Conservation (phyloP, 2,329 filamentous ascomycete genomes). For the Bipolaris zeicola region DNA sequence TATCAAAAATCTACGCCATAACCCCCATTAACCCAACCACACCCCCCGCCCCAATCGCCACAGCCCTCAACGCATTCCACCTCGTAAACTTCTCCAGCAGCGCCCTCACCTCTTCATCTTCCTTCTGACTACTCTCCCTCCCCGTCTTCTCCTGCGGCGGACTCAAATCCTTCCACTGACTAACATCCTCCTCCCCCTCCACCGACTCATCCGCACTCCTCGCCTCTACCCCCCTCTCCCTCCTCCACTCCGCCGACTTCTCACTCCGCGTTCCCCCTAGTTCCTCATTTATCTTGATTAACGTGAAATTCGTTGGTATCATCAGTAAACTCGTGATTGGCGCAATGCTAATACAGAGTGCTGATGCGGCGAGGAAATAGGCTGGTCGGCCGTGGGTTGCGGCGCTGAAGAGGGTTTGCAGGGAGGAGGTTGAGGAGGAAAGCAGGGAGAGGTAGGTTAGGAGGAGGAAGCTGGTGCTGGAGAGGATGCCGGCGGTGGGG, state of each 20-base stretch:
- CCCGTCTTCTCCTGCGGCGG: slow-evolving; percentile 26
- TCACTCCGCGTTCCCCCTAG: slow-evolving; percentile 22
- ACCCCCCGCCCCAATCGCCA: slow-evolving; percentile 32
- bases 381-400: slow-evolving; percentile 11
- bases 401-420: not conserved
- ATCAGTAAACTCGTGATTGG: slow-evolving; percentile 16
- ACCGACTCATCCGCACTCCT: slow-evolving; percentile 29
- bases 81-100: slow-evolving; percentile 29
- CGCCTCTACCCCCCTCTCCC: not conserved
- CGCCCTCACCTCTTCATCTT: slow-evolving; percentile 25
- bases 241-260: slow-evolving; percentile 6
- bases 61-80: slow-evolving; percentile 32
- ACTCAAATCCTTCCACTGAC: slow-evolving; percentile 37
- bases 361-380: slow-evolving; percentile 23
- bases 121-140: slow-evolving; percentile 15
- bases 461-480: slow-evolving; percentile 35
- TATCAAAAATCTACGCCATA: slow-evolving; percentile 7
- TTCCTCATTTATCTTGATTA: slow-evolving; percentile 34
- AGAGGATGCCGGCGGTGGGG: slow-evolving; percentile 35
- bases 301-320: slow-evolving; percentile 17
- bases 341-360: slow-evolving; percentile 28
- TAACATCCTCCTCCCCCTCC: slow-evolving; percentile 28
- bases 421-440: not conserved
- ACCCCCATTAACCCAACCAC: slow-evolving; percentile 30
- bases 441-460: slow-evolving; percentile 29